Evolutionary conservation across 345 rosid species (phyloP).

Genomic region (Carallia pectinifolia): DNA sequence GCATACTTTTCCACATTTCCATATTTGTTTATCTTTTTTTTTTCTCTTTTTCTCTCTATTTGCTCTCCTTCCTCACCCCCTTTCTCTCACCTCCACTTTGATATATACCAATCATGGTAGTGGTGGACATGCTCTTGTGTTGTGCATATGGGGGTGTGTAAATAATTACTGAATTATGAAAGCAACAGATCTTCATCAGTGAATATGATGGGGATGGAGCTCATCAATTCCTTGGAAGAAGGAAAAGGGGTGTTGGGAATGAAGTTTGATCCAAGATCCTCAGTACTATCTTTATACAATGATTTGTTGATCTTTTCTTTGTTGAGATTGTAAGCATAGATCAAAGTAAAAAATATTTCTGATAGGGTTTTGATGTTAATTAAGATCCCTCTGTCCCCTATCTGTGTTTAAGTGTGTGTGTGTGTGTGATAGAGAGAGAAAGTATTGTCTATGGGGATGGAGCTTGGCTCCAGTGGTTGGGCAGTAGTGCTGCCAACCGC

Average conservation of each 20-base stretch:
- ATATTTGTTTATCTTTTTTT: slow-evolving; percentile 8
- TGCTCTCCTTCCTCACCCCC: slow-evolving; percentile 1
- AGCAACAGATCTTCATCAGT: neutral
- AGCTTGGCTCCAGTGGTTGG: too few species aligned
- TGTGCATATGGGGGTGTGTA: slow-evolving; percentile 8
- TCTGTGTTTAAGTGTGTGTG: too few species aligned
- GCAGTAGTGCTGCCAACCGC: too few species aligned
- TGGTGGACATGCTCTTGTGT: neutral
- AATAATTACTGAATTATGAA: slow-evolving; percentile 41
- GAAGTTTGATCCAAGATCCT: slow-evolving; percentile 51
- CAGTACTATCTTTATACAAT: neutral
- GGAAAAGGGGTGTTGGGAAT: slow-evolving; percentile 57
- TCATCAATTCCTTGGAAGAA: slow-evolving; percentile 17
- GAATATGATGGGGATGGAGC: neutral
- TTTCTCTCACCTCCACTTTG: slow-evolving; percentile 17
- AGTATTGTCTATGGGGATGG: too few species aligned
- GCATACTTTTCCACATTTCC: slow-evolving; percentile 20
- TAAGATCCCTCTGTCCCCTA: too few species aligned
- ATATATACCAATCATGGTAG: slow-evolving; percentile 3
- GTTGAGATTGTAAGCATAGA: too few species aligned
- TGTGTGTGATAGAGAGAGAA: too few species aligned
- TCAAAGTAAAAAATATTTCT: too few species aligned
- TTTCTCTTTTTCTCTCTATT: neutral
- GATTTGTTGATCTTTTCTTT: neutral
- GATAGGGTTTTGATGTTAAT: too few species aligned